Percentiles rank a stretch among this genome's conserved stretches.
Evolutionary conservation across 2,329 filamentous ascomycete genomes (phyloP).

Genomic region (Emericellopsis atlantica): DNA sequence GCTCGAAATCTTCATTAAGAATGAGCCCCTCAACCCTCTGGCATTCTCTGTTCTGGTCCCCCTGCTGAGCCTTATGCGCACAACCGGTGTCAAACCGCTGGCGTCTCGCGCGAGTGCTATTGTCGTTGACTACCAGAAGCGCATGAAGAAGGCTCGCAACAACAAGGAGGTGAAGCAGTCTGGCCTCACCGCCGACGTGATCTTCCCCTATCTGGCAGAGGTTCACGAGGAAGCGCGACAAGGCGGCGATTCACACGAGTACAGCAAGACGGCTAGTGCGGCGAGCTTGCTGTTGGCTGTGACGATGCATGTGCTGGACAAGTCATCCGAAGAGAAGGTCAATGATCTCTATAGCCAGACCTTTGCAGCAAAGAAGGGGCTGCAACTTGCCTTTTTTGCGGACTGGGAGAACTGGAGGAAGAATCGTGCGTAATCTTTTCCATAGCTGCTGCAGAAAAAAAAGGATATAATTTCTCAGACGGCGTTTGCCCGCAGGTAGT

Average conservation of each 20-base stretch:
- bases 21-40: conserved; percentile 56
- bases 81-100: conserved; percentile 65
- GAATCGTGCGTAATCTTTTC: conserved; percentile 22
- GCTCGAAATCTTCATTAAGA: conserved; percentile 71
- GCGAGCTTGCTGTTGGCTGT: conserved; percentile 57
- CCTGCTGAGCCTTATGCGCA: conserved; percentile 62
- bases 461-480: too few relatives aligned
- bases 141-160: conserved; percentile 42
- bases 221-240: conserved; percentile 55
- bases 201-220: conserved; percentile 45
- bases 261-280: conserved; percentile 62
- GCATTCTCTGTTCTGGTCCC: conserved; percentile 62
- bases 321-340: conserved; percentile 37
- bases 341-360: too few relatives aligned
- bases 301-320: conserved; percentile 42
- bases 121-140: conserved; percentile 59
- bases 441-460: too few relatives aligned
- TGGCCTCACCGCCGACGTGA: conserved; percentile 25
- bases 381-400: conserved; percentile 50
- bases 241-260: conserved; percentile 53
- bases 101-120: conserved; percentile 61
- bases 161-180: conserved; percentile 25
- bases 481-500: too few relatives aligned
- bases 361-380: too few relatives aligned
- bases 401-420: conserved; percentile 67